A percentile compares a stretch with the other conserved stretches of the same genome.
Evolutionary conservation across 768 basidiomycete species (phyloP).

Genomic region (Pleurotus djamor): DNA sequence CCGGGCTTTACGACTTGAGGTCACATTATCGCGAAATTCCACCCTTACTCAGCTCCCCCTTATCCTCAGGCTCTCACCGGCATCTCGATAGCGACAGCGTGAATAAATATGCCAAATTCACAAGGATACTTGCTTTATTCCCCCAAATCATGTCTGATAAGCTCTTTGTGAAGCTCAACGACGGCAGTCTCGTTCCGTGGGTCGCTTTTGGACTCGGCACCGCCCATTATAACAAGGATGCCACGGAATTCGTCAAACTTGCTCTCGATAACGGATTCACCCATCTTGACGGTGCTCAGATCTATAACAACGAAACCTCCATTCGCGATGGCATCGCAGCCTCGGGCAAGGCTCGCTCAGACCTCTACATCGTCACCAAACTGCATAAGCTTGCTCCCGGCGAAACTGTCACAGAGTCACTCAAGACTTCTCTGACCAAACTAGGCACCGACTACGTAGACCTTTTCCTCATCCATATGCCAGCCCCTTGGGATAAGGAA

Average conservation of each 20-base stretch:
- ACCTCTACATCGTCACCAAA: constrained; percentile 66
- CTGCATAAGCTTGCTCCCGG: constrained; percentile 38
- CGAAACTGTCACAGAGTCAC: constrained; percentile 42
- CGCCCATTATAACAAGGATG: constrained; percentile 45
- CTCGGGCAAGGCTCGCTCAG: constrained; percentile 48
- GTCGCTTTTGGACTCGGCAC: constrained; percentile 65
- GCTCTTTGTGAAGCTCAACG: constrained; percentile 45
- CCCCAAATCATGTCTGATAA: constrained; percentile 19
- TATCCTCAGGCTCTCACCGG: not conserved
- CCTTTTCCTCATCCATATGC: constrained; percentile 59
- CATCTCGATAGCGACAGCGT: not conserved
- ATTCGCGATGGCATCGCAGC: constrained; percentile 49
- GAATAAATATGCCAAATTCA: not conserved
- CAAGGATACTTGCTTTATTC: constrained; percentile 13
- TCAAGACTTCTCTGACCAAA: constrained; percentile 53
- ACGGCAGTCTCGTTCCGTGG: constrained; percentile 52
- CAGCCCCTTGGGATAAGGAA: constrained; percentile 28
- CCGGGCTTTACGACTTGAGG: not conserved
- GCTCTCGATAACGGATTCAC: constrained; percentile 58
- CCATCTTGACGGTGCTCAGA: constrained; percentile 66
- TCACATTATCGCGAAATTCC: not conserved
- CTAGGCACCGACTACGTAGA: constrained; percentile 56
- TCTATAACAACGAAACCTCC: constrained; percentile 53
- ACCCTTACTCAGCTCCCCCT: not conserved
- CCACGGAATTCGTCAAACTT: constrained; percentile 29